Base-by-base conservation (phyloP, 2,329 filamentous ascomycete species). In the Zasmidium citrigriseum region DNA sequence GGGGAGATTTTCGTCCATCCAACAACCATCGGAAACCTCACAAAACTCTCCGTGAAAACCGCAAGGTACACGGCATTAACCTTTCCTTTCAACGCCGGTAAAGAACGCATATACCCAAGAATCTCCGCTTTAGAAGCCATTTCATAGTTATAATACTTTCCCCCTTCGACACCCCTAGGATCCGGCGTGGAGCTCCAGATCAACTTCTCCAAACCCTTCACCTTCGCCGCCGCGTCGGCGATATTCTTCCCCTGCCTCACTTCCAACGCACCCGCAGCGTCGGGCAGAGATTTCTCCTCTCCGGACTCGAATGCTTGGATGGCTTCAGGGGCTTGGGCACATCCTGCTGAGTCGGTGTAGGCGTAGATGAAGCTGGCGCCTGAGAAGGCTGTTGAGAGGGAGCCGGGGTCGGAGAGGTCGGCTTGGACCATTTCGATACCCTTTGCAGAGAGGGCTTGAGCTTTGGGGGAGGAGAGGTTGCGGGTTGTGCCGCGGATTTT, bases 221-320 rank as follows among this genome's bases (percentile, higher is more conserved):
- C 52, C 1, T 69, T 64, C 1, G 59, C 59, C 14, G 82, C 83
- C 0, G 82, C 83, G 60, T 84, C 79, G 2, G 77, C 81, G 24
- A 86, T 81, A 58, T 86, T 86, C 60, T 76, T 79, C 0, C 83
- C 82, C 54, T 84, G 79, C 14, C 73, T 72, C 7, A 77, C 67
- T 69, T 86, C 84, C 2, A 79, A 68, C 0, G 82, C 73, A 58
- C 80, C 82, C 0, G 79, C 79, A 58, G 76, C 79, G 55, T 69
- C 69, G 10, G 79, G 58, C 25, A 63, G 54, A n/a, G 59, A n/a
- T 16, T 23, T n/a, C 14, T 57, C 9, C 20, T 60, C 46, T 22
- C 60, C 61, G 9, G 24, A n/a, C 10, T 46, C 11, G 23, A 62
- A 54, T 14, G 34, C 48, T 3, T 52, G 51, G 44, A 54, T 52